Base-by-base conservation (phyloP, 2,329 filamentous ascomycete species). In the Ploettnerulaceae sp. region DNA sequence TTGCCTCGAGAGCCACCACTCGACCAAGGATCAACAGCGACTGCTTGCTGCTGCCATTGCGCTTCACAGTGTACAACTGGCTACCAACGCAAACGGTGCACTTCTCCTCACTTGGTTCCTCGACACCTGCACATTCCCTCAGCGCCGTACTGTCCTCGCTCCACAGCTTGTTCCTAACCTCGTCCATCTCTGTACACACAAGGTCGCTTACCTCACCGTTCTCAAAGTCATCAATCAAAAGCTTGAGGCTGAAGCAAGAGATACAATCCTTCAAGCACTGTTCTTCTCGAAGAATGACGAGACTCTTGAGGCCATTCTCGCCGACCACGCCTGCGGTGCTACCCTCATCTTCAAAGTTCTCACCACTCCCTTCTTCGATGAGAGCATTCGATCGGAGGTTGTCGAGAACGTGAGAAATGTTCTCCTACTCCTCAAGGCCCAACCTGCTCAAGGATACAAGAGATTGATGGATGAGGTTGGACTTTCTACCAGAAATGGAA, bases 161-260 rank as follows among this genome's bases (percentile, higher is more conserved):
- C 93, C 93, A 15, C 82, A 90, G 57, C 80, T 98, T 18, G 89
- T 96, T 12, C 90, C 93, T 31, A 89, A 95, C 64, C 75, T 98
- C 24, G 89, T 96, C 18, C 89, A 96, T 64, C 77, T 98, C 5
- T 97, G 93, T 74, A 97, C 93, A 0, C 93, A 98, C 74, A 97
- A 97, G 74, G 91, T 98, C 46, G 93, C 93, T 0, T 97, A 97
- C 63, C 75, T 97, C 51, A 98, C 93, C 0, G 91, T 98, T 1
- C 74, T 98, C 48, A 98, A 98, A 72, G 89, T 97, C 40, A 95
- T 98, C 67, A 98, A 98, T 65, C 93, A 98, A 67, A 89, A 95
- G 64, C 87, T 90, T 25, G 93, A 98, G 69, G 77, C 87, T 0
- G 91, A 97, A 52, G 93, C 93, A 3, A 81, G 93, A 9, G 91